A percentile compares a stretch with the other conserved stretches of the same genome.
Evolutionary conservation across 495 filamentous ascomycete genomes (phyloP).

Genomic region (Extremus antarcticus): DNA sequence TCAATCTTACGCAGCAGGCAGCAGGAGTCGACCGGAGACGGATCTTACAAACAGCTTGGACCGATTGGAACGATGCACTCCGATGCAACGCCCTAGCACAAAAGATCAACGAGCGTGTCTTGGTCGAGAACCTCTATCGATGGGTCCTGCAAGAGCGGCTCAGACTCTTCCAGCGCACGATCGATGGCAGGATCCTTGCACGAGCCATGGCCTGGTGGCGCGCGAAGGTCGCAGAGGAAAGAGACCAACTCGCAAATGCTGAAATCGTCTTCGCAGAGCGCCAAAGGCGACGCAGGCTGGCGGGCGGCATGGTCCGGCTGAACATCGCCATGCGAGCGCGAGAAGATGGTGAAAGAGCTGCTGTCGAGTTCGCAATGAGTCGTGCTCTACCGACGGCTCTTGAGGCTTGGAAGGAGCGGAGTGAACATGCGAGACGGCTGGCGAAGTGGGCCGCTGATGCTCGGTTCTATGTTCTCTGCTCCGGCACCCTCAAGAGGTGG

Average conservation of each 20-base stretch:
- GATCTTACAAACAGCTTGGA: slow-evolving; percentile 48
- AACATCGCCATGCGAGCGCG: slow-evolving; percentile 16
- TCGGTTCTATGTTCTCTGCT: slow-evolving; percentile 48
- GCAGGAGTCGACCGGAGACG: slow-evolving; percentile 41
- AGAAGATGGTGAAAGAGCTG: slow-evolving; percentile 19
- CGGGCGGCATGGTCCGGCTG: slow-evolving; percentile 9
- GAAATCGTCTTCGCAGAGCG: slow-evolving; percentile 13
- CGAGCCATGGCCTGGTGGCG: slow-evolving; percentile 26
- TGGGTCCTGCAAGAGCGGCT: slow-evolving; percentile 51
- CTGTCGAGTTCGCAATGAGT: slow-evolving; percentile 5
- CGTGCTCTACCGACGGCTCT: slow-evolving; percentile 27
- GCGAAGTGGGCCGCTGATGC: slow-evolving; percentile 46
- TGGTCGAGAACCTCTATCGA: slow-evolving; percentile 50
- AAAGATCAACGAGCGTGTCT: slow-evolving; percentile 48
- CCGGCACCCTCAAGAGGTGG: slow-evolving; percentile 46
- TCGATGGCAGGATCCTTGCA: slow-evolving; percentile 39
- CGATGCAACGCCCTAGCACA: slow-evolving; percentile 43
- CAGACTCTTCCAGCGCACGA: slow-evolving; percentile 42
- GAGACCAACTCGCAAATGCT: slow-evolving; percentile 11
- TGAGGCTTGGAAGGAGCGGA: slow-evolving; percentile 37
- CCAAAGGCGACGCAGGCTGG: slow-evolving; percentile 12
- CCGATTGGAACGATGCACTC: slow-evolving; percentile 55
- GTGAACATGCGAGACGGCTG: slow-evolving; percentile 38
- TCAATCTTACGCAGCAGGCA: slow-evolving; percentile 44
- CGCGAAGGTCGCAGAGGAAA: slow-evolving; percentile 18